phyloP scores from a whole-genome alignment of 768 basidiomycete species.

The Cyathus striatus region DNA sequence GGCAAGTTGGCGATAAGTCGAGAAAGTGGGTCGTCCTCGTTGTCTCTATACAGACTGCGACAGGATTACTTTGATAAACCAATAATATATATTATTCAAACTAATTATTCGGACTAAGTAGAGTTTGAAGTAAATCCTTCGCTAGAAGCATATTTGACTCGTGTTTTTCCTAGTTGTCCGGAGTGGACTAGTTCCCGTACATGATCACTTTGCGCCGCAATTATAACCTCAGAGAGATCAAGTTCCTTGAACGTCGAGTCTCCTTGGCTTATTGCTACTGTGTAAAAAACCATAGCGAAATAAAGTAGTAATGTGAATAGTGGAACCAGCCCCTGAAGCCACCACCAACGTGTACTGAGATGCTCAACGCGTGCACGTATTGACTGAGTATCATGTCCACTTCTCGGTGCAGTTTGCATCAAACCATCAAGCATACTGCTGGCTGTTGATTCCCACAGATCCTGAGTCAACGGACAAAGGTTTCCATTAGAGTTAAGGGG shows the following conservation, averaged over 20 bases:
- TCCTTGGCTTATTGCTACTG: conserved; percentile 4
- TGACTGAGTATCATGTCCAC: conserved; percentile 3
- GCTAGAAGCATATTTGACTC: conserved; percentile 1
- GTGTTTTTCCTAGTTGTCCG: neutral
- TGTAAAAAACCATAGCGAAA: neutral
- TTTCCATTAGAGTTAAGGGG: conserved; percentile 6
- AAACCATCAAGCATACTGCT: conserved; percentile 12
- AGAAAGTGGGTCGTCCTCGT: too few species aligned
- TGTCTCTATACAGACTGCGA: too few species aligned
- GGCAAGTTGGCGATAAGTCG: too few species aligned
- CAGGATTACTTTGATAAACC: too few species aligned
- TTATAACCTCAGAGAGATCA: conserved; percentile 4
- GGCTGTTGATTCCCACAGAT: conserved; percentile 9
- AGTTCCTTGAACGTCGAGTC: conserved; percentile 4
- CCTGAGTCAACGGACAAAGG: conserved; percentile 8
- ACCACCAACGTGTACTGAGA: conserved; percentile 10
- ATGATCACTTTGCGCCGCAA: conserved; percentile 7
- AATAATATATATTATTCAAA: too few species aligned
- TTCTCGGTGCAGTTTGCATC: conserved; percentile 10
- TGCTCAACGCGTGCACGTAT: conserved; percentile 7
- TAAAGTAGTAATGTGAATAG: conserved; percentile 8
- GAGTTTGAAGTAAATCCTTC: neutral
- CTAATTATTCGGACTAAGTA: neutral
- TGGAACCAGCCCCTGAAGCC: conserved; percentile 12
- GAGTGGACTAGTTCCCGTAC: conserved; percentile 4